Evolutionary conservation across 2,329 filamentous ascomycete species (phyloP).

Genomic region (Fusarium continuum): DNA sequence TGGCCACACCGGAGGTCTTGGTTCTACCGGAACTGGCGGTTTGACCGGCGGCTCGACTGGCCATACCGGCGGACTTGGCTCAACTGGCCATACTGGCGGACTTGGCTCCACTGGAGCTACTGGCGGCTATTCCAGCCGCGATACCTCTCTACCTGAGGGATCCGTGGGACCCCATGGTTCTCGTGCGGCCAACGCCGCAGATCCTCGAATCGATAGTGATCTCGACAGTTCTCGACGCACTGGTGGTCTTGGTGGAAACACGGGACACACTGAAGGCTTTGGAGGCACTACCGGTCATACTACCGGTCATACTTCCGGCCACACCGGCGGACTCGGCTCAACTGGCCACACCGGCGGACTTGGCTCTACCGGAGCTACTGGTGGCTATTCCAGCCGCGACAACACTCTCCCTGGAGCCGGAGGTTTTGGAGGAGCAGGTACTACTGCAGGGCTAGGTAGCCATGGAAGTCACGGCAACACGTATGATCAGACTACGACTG

Average conservation of each 20-base stretch:
- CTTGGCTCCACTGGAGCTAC: constrained; percentile 3
- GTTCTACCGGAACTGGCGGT: constrained; percentile 2
- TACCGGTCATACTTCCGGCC: too few relatives aligned
- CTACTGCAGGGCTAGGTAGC: too few relatives aligned
- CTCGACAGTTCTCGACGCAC: constrained; percentile 49
- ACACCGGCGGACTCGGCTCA: neutral
- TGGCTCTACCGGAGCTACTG: neutral
- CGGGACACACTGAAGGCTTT: too few relatives aligned
- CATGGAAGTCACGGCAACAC: neutral
- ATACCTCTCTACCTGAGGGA: constrained; percentile 29
- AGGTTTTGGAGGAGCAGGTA: too few relatives aligned
- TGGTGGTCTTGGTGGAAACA: neutral
- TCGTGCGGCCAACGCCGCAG: constrained; percentile 58
- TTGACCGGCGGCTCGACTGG: neutral
- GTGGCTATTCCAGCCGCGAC: too few relatives aligned
- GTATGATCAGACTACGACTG: constrained; percentile 29
- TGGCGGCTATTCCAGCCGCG: constrained; percentile 10
- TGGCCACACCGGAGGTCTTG: constrained; percentile 25
- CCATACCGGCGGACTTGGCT: neutral
- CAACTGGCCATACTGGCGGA: neutral
- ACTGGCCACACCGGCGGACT: neutral
- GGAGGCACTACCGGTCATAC: too few relatives aligned
- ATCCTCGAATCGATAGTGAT: constrained; percentile 64
- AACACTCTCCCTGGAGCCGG: too few relatives aligned
- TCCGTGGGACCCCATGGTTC: constrained; percentile 56